Base-by-base conservation (phyloP, 2,329 filamentous ascomycete species). In the Bisporella sp. region DNA sequence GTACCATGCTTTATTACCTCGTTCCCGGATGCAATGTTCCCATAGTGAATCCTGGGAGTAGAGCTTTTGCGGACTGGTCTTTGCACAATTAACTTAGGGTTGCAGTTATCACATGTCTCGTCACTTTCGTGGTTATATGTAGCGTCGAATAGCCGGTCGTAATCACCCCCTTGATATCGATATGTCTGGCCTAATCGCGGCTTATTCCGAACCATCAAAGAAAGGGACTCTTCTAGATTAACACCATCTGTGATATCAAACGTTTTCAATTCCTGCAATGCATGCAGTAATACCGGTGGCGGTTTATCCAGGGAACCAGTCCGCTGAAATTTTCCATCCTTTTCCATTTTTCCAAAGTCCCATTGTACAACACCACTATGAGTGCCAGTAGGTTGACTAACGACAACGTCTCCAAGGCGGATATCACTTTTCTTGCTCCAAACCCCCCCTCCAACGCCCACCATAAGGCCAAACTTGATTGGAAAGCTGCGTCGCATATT, bases 1-100 rank as follows among this genome's bases (percentile, higher is more conserved):
- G 21, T 21, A 21, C 21, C 21, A 21, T 21, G 21, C 21, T 21
- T 21, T 3, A 21, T 21, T 3, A 21, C 21, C 3, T 21, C 21
- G 21, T 21, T 21, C 21, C 21, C 21, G 3, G 21, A 21, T 21
- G 21, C 21, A 21, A 21, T 21, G 21, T 21, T 21, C 21, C 21
- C 21, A 21, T 53, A 49, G 11, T 53, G 44, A 3, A 97, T 48
- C 7, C 31, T 31, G 11, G 47, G 49, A 32, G n/a, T 35, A 21
- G 29, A 7, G 28, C 32, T 31, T 12, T 47, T 30, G 3, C 51
- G 12, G 4, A 31, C 33, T n/a, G 21, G 13, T 42, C 53, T 31
- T 29, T 43, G 2, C 5, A 46, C 21, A 12, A 47, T 13, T 28
- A 37, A n/a, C 13, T 41, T 37, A 2, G 11, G 12, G 35, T 56